These are phyloP conservation scores for Rutstroemia sydowiana DNA, from an alignment of 2,329 filamentous ascomycete species.

Conservation along the genomic window DNA sequence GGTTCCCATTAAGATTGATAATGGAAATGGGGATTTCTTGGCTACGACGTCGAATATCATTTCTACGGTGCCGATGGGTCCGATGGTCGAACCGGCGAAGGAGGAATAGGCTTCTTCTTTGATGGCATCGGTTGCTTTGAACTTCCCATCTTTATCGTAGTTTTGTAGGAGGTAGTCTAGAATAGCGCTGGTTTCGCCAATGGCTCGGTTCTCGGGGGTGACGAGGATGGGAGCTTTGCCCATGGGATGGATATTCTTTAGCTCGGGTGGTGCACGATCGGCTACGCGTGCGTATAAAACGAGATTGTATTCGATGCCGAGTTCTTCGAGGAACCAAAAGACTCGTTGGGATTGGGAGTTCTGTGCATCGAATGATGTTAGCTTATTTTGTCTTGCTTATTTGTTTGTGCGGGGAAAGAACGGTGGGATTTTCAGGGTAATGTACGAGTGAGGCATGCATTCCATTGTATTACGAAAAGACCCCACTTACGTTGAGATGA, in stretches of 20 bases:
- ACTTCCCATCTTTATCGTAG: constrained; percentile 27
- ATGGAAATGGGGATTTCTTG: constrained; percentile 21
- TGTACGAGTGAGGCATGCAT: too few species aligned
- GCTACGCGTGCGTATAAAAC: constrained; percentile 46
- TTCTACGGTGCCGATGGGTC: neutral
- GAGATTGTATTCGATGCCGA: constrained; percentile 67
- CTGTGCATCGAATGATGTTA: constrained; percentile 31
- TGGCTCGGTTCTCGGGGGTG: constrained; percentile 22
- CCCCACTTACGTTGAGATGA: constrained; percentile 22
- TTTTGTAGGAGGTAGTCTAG: constrained; percentile 29
- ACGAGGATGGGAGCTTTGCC: constrained; percentile 75
- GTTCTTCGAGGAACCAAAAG: constrained; percentile 62
- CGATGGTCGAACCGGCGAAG: constrained; percentile 4
- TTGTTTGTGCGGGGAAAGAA: neutral
- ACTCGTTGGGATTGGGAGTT: constrained; percentile 60
- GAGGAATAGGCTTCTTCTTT: constrained; percentile 27
- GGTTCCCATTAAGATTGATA: constrained; percentile 16
- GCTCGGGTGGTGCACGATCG: constrained; percentile 58
- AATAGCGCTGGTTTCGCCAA: constrained; percentile 29
- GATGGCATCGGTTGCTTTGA: constrained; percentile 24
- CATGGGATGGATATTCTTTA: constrained; percentile 66
- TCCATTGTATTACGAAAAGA: too few species aligned
- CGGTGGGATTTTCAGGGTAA: neutral
- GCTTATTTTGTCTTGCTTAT: neutral
- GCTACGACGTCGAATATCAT: constrained; percentile 7